Base-by-base conservation (phyloP, 179 eudicot species). In the Sideroxylon spinosum region DNA sequence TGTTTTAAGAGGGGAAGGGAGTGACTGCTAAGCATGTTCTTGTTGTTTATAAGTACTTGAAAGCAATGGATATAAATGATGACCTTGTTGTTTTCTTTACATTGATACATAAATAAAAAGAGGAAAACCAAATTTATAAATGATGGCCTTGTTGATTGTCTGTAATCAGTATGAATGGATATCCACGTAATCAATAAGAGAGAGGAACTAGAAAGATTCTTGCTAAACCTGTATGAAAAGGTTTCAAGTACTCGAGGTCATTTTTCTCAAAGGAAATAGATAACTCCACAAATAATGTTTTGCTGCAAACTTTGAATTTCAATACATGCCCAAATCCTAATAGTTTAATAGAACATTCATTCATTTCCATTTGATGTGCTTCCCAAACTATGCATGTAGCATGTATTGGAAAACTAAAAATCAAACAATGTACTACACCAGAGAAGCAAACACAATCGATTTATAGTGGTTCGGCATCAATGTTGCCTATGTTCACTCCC, bases 51-150 rank as follows among this genome's bases (percentile, higher is more conserved):
- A 88, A 89, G n/a, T 93, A 81, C 87, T 80, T 95, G 84, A 92
- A 91, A 86, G 85, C 75, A 68, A 93, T 97, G 84, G 95, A 95
- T 68, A 87, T 95, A 77, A 85, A 90, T 80, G 97, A 91, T 71
- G 78, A 86, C 23, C 90, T 95, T 26, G 91, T 90, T 78, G 84
- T 28, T 71, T 89, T 87, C 83, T 84, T 29, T 95, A 88, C 95
- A 95, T 84, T 78, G 57, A 6, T 90, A 85, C 79, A 85, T 90
- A 84, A 73, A 25, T 80, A 82, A 82, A 82, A 95, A 95, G 80
- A 92, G 88, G 75, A 89, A 85, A 76, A 80, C 80, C 50, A 97
- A 95, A 81, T 87, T 37, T 37, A 37, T 37, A 37, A 37, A 37
- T 37, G 44, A 37, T 37, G 44, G 44, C 44, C 44, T 67, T 56